phyloP scores from a whole-genome alignment of 805 yeast genomes.

The Lipomyces yamanashiensis region DNA sequence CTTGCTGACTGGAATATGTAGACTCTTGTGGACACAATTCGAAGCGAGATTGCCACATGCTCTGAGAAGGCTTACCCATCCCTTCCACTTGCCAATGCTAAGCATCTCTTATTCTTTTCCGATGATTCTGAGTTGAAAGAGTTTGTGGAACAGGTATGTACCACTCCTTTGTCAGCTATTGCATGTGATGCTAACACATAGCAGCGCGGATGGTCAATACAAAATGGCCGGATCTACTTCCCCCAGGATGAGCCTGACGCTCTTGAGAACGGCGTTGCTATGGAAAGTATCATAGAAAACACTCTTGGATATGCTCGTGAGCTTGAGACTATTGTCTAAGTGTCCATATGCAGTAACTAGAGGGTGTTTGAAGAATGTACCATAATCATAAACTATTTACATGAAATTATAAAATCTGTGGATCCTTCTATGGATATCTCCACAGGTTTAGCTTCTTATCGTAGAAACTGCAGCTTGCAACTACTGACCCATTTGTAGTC shows the following conservation, averaged over 20 bases:
- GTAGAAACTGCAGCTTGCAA: slow-evolving; percentile 89
- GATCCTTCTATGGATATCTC: slow-evolving; percentile 44
- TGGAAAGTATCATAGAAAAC: slow-evolving; percentile 62
- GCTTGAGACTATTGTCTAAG: slow-evolving; percentile 84
- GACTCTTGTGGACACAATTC: slow-evolving; percentile 62
- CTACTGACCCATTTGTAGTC: slow-evolving; percentile 54
- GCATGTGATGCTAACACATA: not conserved
- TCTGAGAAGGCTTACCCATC: slow-evolving; percentile 76
- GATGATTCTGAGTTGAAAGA: slow-evolving; percentile 59
- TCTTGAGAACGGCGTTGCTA: slow-evolving; percentile 48
- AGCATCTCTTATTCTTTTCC: slow-evolving; percentile 72
- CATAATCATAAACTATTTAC: slow-evolving; percentile 9
- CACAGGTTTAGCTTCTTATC: slow-evolving; percentile 82
- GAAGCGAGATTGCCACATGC: slow-evolving; percentile 83
- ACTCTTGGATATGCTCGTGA: slow-evolving; percentile 87
- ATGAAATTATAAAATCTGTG: not conserved
- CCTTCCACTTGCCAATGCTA: slow-evolving; percentile 81
- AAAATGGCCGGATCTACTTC: slow-evolving; percentile 50
- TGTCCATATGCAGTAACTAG: not conserved
- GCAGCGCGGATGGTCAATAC: slow-evolving; percentile 63
- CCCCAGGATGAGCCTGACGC: slow-evolving; percentile 41
- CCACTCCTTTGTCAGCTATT: not conserved
- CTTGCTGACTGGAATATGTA: not conserved
- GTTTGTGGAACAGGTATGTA: slow-evolving; percentile 53
- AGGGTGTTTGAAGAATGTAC: not conserved